A percentile compares a stretch with the other conserved stretches of the same genome.
Conservation (phyloP, 2,329 filamentous ascomycete genomes). For the Rhynchosporium graminicola region DNA sequence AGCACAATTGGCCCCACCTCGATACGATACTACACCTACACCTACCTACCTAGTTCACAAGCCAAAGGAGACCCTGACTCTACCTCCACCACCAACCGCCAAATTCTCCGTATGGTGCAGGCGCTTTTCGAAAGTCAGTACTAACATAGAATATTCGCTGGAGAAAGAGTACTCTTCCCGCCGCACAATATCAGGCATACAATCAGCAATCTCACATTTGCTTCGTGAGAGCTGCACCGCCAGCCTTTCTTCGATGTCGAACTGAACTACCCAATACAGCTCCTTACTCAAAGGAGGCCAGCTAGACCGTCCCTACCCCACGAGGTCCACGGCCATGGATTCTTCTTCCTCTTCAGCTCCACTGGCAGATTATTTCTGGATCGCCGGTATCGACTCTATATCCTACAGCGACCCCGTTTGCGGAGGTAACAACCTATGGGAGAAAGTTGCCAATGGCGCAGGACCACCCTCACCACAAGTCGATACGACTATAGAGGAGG, state of each 20-base stretch:
- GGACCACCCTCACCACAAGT: conserved; percentile 43
- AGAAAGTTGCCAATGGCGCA: conserved; percentile 29
- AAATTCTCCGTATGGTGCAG: neutral
- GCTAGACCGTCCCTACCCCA: conserved; percentile 11
- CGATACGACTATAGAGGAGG: conserved; percentile 61
- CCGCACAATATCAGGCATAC: too few species aligned
- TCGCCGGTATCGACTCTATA: conserved; percentile 69
- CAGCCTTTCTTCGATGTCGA: conserved; percentile 32
- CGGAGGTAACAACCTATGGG: conserved; percentile 40
- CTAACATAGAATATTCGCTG: neutral
- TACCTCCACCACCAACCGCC: conserved; percentile 5
- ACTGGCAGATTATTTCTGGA: conserved; percentile 76
- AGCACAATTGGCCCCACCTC: conserved; percentile 8
- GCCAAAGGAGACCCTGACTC: neutral
- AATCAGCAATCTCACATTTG: neutral
- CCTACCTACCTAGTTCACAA: conserved; percentile 2
- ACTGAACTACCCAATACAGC: conserved; percentile 18
- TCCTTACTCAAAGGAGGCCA: conserved; percentile 21
- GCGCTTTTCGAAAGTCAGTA: neutral
- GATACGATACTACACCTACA: too few species aligned
- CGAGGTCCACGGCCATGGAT: conserved; percentile 38
- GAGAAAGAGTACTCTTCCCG: neutral
- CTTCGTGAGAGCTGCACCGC: conserved; percentile 7
- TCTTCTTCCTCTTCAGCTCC: conserved; percentile 56
- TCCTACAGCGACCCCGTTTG: conserved; percentile 59